Evolutionary conservation across 257 asterid species (phyloP).

Genomic region (Plectranthus barbatus): DNA sequence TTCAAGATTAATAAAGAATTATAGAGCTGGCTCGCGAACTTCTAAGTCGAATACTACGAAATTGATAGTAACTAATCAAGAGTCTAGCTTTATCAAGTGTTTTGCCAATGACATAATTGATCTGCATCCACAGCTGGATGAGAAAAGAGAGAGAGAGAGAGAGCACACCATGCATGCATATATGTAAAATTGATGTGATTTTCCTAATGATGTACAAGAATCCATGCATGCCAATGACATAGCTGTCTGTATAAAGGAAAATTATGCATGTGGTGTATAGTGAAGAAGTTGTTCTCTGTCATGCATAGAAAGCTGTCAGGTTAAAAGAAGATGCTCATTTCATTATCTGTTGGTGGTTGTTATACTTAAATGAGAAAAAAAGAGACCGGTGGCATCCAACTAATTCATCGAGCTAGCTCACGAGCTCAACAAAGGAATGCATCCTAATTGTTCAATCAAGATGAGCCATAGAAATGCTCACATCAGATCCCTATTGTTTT

Average conservation of each 20-base stretch:
- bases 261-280: neutral
- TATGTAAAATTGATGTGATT: neutral
- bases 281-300: neutral
- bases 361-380: neutral
- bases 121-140: neutral
- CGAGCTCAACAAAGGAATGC: neutral
- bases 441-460: neutral
- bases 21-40: no score
- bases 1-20: no score
- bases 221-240: constrained; percentile 1
- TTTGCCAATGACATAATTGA: no score
- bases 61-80: no score
- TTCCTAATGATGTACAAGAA: neutral
- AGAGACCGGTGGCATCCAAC: neutral
- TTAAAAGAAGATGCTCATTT: neutral
- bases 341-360: neutral
- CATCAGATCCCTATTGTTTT: neutral
- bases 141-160: neutral
- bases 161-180: neutral
- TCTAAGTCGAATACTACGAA: no score
- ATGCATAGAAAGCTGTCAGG: neutral
- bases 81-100: no score
- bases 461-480: no score
- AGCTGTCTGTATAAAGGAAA: neutral
- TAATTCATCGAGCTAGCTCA: neutral